Base-by-base conservation (phyloP, 2,329 filamentous ascomycete species). In the Arachnomyces sp. region DNA sequence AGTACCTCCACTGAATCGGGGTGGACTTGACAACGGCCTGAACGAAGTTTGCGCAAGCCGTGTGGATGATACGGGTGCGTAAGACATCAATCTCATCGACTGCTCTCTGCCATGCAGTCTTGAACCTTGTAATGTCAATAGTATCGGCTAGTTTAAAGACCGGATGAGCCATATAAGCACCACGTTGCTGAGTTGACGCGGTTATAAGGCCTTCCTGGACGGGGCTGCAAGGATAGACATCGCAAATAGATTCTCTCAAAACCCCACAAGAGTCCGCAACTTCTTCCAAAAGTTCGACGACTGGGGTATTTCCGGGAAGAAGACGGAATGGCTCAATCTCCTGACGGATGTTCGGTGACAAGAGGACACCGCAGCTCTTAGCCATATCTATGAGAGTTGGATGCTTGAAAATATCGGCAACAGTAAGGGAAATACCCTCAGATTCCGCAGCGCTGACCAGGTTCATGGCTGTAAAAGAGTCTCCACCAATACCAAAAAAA, bases 141-240 rank as follows among this genome's bases (percentile, higher is more conserved):
- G 50, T 33, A 6, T 30, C 16, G 1, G 52, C 47, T 2, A 67
- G 49, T 3, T 46, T 42, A 7, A 59, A 48, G 2, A 63, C 43
- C 28, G 59, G 55, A 30, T 61, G 59, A 3, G 56, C 57, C 17
- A 64, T 53, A 37, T 68, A 67, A 2, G 60, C 57, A 12, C 57
- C 59, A 6, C 54, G 49, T 29, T 59, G 49, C 44, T 57, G 58
- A 18, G 55, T 50, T 0, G 60, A 60, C 18, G 66, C 50, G 1
- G 63, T 58, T 29, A 66, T 42, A 2, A 66, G 51, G 3, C 60
- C 63, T 48, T 64, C 61, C 41, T 67, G 64, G 0, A 66, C 50
- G 2, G 61, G 49, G 9, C 58, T 66, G 5, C 51, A 57, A 1
- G 62, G 61, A 36, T 64, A 63, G 3, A 53, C 48, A 40, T 45